Evolutionary conservation across 371 early-diverging fungal genomes (phyloP).

Genomic region (Entomophthora muscae): DNA sequence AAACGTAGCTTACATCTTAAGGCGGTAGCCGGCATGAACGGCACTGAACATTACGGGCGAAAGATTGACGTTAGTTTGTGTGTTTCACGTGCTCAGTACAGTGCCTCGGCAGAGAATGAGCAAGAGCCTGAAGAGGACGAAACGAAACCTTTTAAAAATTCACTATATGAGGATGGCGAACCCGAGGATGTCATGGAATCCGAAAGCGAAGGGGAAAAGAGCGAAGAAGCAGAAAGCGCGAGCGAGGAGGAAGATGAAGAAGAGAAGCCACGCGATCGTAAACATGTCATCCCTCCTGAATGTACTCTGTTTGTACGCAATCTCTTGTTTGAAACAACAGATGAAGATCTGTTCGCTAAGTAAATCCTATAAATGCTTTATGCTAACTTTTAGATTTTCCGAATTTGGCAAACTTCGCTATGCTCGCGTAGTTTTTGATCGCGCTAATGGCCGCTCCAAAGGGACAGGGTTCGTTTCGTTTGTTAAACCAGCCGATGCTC

Average conservation of each 20-base stretch:
- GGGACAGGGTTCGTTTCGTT: constrained; percentile 91
- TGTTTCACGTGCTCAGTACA: constrained; percentile 50
- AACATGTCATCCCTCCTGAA: constrained; percentile 18
- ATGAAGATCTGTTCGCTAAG: constrained; percentile 56
- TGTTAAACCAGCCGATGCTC: constrained; percentile 44
- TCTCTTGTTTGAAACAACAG: constrained; percentile 70
- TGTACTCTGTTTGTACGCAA: constrained; percentile 85
- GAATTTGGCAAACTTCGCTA: constrained; percentile 67
- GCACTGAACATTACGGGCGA: constrained; percentile 43
- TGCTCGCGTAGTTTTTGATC: constrained; percentile 65
- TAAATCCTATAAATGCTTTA: constrained; percentile 19
- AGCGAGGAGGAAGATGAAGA: constrained; percentile 19
- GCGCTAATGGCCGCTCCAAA: constrained; percentile 54
- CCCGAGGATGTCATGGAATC: constrained; percentile 15
- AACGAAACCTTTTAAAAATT: constrained; percentile 15
- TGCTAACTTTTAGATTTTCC: constrained; percentile 24
- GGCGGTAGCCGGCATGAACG: constrained; percentile 63
- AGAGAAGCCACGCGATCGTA: constrained; percentile 17
- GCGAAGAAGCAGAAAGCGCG: constrained; percentile 17
- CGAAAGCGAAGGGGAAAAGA: constrained; percentile 18
- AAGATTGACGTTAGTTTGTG: constrained; percentile 74
- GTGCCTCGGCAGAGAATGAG: constrained; percentile 15
- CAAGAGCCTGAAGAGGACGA: constrained; percentile 17
- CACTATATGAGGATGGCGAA: constrained; percentile 13
- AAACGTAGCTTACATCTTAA: constrained; percentile 8